Conservation (phyloP, 805 yeast species). For the Candida insectalens region DNA sequence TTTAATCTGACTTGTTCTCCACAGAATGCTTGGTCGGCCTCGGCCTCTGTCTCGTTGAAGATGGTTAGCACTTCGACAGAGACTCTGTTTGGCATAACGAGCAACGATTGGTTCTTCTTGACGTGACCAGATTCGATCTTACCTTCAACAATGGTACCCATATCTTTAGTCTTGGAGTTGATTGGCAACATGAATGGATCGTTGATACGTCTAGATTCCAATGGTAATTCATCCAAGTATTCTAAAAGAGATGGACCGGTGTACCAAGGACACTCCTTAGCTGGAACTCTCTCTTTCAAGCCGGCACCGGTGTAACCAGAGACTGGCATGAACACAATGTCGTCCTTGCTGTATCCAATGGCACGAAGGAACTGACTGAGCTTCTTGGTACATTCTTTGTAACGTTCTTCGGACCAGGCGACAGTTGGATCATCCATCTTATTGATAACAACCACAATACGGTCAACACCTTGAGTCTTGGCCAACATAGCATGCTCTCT, state of each 20-base stretch:
- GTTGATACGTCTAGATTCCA: constrained; percentile 75
- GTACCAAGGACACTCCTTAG: constrained; percentile 84
- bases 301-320: constrained; percentile 98
- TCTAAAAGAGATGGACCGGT: constrained; percentile 86
- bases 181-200: constrained; percentile 98
- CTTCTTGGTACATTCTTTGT: constrained; percentile 88
- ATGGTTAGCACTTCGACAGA: constrained; percentile 79
- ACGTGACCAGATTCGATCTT: constrained; percentile 94
- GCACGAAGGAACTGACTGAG: constrained; percentile 71
- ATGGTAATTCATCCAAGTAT: constrained; percentile 74
- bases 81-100: constrained; percentile 88
- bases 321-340: constrained; percentile 90
- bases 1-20: constrained; percentile 97
- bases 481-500: constrained; percentile 97
- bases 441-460: constrained; percentile 86
- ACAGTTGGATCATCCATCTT: constrained; percentile 99
- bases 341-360: constrained; percentile 84
- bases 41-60: constrained; percentile 92
- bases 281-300: constrained; percentile 72
- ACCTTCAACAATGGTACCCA: constrained; percentile 98
- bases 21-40: constrained; percentile 79
- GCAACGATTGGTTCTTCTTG: constrained; percentile 62
- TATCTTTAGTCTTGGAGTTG: constrained; percentile 88
- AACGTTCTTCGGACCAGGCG: constrained; percentile 90
- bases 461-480: constrained; percentile 96